Base-by-base conservation (phyloP, 2,329 filamentous ascomycete species). In the Fusarium sp. region DNA sequence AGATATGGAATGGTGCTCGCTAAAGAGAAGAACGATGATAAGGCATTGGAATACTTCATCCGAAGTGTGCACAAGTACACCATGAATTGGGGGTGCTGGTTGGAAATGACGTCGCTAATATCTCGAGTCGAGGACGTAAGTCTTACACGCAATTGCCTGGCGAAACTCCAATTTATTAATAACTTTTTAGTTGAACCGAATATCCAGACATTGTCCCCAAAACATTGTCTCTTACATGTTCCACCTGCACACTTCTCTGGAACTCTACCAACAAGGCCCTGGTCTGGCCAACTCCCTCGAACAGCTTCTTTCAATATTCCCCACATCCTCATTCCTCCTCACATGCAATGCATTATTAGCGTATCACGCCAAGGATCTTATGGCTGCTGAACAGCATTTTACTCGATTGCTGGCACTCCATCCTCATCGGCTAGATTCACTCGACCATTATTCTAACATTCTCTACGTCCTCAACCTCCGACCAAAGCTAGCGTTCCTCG, bases 81-180 rank as follows among this genome's bases (percentile, higher is more conserved):
- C 2, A 97, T 94, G 87, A 97, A 98, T 76, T 99, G 96, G 96
- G 93, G 94, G 9, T 94, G 94, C 65, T 99, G 96, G 96, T 86
- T 96, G 60, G 96, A 99, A 80, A 87, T 99, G 78, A 92, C 92
- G 6, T 90, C 90, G 39, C 83, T 98, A 26, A 87, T 97, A 62
- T 88, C 89, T 35, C 89, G 91, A 33, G 86, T 91, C 10, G 94
- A 97, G 78, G 93, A 97, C 79, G 91, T 96, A 79, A 79, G 89
- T 82, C 63, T 13, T 43, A 56, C 35, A 41, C 39, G 24, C 22
- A 20, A 3, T n/a, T 32, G 14, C 3, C 19, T 40, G 24, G 81
- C 71, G 81, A 63, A 14, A 35, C 43, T 20, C 44, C 6, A 33
- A 40, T 47, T 6, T 6, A 51, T 67, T 73, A 30, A 74, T 46